A percentile compares a stretch with the other conserved stretches of the same genome.
These are phyloP conservation scores for Rhynchospora tenuis DNA, from an alignment of 176 grass and related monocot species.

Conservation along the genomic window DNA sequence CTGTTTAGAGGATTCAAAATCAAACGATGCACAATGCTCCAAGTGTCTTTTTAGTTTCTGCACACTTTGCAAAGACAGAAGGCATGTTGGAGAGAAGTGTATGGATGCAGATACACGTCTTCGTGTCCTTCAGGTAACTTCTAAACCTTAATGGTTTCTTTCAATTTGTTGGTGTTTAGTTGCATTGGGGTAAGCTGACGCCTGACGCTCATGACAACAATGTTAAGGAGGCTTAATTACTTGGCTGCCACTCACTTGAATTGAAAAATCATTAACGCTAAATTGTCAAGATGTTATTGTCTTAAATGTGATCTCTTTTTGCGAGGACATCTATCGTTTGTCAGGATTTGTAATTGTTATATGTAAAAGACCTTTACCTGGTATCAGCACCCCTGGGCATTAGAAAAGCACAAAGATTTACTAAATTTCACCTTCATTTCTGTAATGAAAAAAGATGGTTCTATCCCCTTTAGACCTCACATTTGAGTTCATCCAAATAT, in stretches of 20 bases:
- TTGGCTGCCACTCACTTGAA: not conserved
- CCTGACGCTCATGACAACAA: not conserved
- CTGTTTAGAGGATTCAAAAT: conserved; percentile 66
- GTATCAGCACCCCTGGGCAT: not conserved
- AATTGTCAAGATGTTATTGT: not conserved
- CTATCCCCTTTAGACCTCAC: not conserved
- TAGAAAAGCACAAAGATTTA: not conserved
- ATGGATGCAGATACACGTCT: conserved; percentile 38
- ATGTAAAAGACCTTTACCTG: not conserved
- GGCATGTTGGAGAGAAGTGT: conserved; percentile 57
- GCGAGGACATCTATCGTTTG: not conserved
- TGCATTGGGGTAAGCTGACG: not conserved
- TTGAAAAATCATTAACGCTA: not conserved
- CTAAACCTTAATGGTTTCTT: conserved; percentile 3
- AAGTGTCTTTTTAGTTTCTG: conserved; percentile 74
- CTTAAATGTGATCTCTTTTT: not conserved
- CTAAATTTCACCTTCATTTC: not conserved
- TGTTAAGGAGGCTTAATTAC: not conserved
- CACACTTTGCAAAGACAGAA: conserved; percentile 42
- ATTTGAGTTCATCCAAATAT: not conserved
- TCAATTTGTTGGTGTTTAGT: not conserved
- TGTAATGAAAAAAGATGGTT: not conserved
- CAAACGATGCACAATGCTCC: conserved; percentile 54
- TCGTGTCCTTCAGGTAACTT: conserved; percentile 50
- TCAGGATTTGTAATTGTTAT: not conserved